Conservation (phyloP, 345 rosid species). For the Eucalyptus coolabah region DNA sequence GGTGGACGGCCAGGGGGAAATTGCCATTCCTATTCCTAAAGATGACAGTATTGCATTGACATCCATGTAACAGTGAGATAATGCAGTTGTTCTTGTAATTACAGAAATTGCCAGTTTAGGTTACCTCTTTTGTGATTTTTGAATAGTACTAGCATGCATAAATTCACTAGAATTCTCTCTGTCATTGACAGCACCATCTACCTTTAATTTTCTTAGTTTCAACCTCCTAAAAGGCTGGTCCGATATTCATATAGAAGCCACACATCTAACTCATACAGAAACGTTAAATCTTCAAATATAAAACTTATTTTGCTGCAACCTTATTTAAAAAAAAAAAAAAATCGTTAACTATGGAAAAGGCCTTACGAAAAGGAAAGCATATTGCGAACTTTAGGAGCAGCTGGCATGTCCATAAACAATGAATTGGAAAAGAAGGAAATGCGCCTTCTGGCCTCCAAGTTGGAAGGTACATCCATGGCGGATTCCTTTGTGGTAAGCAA, state of each 20-base stretch:
- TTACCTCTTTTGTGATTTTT: background rate
- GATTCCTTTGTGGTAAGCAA: conserved; percentile 98
- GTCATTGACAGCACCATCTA: background rate
- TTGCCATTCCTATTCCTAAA: background rate
- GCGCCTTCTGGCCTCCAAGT: conserved; percentile 95
- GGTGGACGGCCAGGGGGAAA: background rate
- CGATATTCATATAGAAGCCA: background rate
- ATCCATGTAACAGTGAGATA: background rate
- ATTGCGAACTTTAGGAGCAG: conserved; percentile 96
- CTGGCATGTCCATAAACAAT: conserved; percentile 96
- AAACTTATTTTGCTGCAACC: background rate
- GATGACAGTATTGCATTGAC: background rate
- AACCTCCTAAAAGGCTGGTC: background rate
- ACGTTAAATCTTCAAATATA: background rate
- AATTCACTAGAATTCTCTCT: background rate
- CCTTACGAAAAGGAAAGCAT: conserved; percentile 99
- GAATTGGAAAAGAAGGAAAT: conserved; percentile 98
- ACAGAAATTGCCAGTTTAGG: background rate
- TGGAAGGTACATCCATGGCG: conserved; percentile 99
- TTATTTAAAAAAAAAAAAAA: background rate
- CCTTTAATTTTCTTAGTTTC: background rate
- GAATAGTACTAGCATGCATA: background rate
- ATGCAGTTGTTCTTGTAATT: background rate
- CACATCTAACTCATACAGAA: background rate
- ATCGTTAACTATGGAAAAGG: background rate